phyloP scores from a whole-genome alignment of 2,329 filamentous ascomycete genomes.

The Daldinia sp. region DNA sequence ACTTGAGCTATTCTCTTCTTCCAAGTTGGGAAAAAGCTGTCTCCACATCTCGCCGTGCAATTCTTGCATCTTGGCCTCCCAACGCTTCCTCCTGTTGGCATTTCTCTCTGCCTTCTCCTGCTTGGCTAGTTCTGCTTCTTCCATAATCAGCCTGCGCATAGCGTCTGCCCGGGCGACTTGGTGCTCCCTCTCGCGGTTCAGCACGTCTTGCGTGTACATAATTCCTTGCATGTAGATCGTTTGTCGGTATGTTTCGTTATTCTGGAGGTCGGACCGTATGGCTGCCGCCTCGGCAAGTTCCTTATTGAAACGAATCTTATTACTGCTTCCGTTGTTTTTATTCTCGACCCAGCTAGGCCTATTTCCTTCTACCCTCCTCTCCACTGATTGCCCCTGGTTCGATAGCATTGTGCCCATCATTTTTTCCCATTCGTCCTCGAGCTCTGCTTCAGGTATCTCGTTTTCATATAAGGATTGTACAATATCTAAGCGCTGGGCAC shows the following conservation, averaged over 20 bases:
- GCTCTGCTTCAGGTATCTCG: constrained; percentile 18
- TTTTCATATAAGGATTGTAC: constrained; percentile 48
- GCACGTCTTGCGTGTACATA: background rate
- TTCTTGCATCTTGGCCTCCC: constrained; percentile 39
- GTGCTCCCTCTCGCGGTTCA: constrained; percentile 38
- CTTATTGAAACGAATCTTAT: background rate
- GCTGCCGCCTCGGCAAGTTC: background rate
- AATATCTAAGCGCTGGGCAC: constrained; percentile 53
- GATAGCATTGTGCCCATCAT: constrained; percentile 16
- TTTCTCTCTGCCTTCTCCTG: constrained; percentile 36
- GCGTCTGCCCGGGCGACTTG: constrained; percentile 44
- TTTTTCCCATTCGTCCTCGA: constrained; percentile 54
- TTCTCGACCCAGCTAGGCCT: background rate
- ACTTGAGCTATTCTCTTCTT: background rate
- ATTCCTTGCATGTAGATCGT: constrained; percentile 30
- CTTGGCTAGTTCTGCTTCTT: constrained; percentile 38
- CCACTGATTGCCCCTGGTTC: constrained; percentile 5
- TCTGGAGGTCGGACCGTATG: background rate
- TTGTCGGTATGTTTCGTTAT: constrained; percentile 15
- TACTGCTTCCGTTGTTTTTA: background rate
- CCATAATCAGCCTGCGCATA: constrained; percentile 41
- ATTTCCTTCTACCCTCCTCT: constrained; percentile 1
- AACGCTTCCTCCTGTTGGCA: constrained; percentile 22
- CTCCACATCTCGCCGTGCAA: constrained; percentile 37
- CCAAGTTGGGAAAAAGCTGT: constrained; percentile 9